A percentile compares a stretch with the other conserved stretches of the same genome.
Conservation (phyloP, 2,329 filamentous ascomycete genomes). For the Tolypocladium pustulatum region DNA sequence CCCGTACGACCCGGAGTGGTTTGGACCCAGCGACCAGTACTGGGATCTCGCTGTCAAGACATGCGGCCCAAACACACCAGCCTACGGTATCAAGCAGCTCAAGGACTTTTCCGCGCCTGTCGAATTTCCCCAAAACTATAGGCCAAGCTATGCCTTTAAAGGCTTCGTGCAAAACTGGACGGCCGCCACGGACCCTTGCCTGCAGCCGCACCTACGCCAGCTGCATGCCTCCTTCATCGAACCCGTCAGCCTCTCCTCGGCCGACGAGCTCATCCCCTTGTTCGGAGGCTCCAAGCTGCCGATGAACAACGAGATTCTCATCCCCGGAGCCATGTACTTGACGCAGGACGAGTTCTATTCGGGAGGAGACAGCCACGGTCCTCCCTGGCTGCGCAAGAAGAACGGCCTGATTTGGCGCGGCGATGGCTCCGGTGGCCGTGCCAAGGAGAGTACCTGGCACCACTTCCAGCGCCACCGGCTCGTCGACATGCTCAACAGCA, state of each 20-base stretch:
- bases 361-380: slow-evolving; percentile 43
- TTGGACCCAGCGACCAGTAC: slow-evolving; percentile 35
- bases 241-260: slow-evolving; percentile 38
- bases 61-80: slow-evolving; percentile 45
- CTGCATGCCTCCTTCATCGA: slow-evolving; percentile 49
- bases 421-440: slow-evolving; percentile 49
- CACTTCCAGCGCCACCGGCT: slow-evolving; percentile 64
- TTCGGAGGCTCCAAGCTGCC: slow-evolving; percentile 54
- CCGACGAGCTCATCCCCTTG: slow-evolving; percentile 45
- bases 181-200: slow-evolving; percentile 45
- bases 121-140: slow-evolving; percentile 22
- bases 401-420: slow-evolving; percentile 53
- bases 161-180: slow-evolving; percentile 50
- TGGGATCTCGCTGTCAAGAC: slow-evolving; percentile 48
- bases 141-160: slow-evolving; percentile 24
- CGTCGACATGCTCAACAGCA: slow-evolving; percentile 57
- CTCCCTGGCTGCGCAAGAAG: slow-evolving; percentile 46
- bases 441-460: slow-evolving; percentile 47
- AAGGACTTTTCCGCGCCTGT: slow-evolving; percentile 19
- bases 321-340: slow-evolving; percentile 56
- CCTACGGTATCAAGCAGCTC: slow-evolving; percentile 23
- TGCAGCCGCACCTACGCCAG: slow-evolving; percentile 39
- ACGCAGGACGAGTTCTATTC: slow-evolving; percentile 46
- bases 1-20: slow-evolving; percentile 37
- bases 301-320: slow-evolving; percentile 53